phyloP scores from a whole-genome alignment of 2,329 filamentous ascomycete species.

The Fusarium secorum region DNA sequence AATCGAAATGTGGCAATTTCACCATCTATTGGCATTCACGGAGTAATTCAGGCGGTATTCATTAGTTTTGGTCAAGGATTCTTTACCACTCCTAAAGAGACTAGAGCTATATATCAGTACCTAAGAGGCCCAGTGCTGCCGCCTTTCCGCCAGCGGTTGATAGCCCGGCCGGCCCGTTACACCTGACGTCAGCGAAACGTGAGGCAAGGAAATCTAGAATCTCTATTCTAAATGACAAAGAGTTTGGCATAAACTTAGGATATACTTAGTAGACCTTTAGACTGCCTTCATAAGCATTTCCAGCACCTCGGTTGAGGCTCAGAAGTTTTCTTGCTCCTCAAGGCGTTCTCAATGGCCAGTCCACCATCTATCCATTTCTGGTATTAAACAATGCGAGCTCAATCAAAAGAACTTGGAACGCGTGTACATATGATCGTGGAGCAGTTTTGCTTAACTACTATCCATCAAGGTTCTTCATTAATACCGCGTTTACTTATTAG shows the following conservation, averaged over 20 bases:
- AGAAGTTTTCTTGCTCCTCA: not conserved
- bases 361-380: not conserved
- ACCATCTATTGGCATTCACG: not conserved
- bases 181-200: not conserved
- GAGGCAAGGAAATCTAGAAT: not conserved
- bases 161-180: not conserved
- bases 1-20: not conserved
- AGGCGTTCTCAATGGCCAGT: not conserved
- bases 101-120: not conserved
- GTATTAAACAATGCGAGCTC: not conserved
- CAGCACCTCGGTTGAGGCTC: not conserved
- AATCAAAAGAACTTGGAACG: not conserved
- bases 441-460: not conserved
- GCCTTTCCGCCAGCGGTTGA: not conserved
- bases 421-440: too few relatives aligned
- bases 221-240: not conserved
- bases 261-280: too few relatives aligned
- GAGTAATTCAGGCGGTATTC: not conserved
- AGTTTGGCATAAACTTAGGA: not conserved
- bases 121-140: not conserved
- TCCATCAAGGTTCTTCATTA: conserved; percentile 13
- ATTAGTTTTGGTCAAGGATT: not conserved
- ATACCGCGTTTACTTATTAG: not conserved
- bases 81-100: not conserved
- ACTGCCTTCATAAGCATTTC: not conserved